Percentiles rank a stretch among this genome's conserved stretches.
Evolutionary conservation across 176 grass and related monocot genomes (phyloP).

Genomic region (Carex littledalei): DNA sequence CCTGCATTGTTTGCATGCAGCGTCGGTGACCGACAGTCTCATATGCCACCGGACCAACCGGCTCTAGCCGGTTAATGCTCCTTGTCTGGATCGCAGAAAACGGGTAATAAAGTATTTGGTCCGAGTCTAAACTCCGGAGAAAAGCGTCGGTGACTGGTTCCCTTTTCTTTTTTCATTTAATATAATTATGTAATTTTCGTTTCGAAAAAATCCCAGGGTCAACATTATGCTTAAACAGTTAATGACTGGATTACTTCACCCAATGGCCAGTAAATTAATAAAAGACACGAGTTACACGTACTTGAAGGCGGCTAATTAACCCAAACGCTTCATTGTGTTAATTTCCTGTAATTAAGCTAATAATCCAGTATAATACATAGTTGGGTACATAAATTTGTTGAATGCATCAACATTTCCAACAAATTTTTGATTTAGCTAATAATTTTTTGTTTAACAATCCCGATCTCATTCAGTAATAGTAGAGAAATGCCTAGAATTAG

Average conservation of each 20-base stretch:
- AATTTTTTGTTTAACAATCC: background rate
- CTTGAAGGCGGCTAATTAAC: background rate
- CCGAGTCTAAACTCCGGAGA: background rate
- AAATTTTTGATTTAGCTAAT: background rate
- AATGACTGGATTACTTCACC: background rate
- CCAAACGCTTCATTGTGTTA: background rate
- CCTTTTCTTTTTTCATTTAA: background rate
- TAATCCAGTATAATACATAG: background rate
- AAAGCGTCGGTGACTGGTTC: constrained; percentile 12
- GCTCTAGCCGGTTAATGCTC: background rate
- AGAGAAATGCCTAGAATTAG: background rate
- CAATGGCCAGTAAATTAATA: background rate
- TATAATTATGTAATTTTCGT: background rate
- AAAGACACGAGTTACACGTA: background rate
- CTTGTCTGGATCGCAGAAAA: background rate
- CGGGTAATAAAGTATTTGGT: background rate
- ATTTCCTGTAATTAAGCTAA: background rate
- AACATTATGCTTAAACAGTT: background rate
- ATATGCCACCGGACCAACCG: background rate
- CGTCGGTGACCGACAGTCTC: constrained; percentile 18
- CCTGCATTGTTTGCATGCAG: background rate
- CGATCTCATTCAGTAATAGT: background rate
- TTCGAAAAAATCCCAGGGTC: background rate
- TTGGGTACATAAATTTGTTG: background rate
- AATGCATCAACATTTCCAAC: too few relatives aligned